phyloP scores from a whole-genome alignment of 352 stramenopile species.

The Phytophthora hybrid region DNA sequence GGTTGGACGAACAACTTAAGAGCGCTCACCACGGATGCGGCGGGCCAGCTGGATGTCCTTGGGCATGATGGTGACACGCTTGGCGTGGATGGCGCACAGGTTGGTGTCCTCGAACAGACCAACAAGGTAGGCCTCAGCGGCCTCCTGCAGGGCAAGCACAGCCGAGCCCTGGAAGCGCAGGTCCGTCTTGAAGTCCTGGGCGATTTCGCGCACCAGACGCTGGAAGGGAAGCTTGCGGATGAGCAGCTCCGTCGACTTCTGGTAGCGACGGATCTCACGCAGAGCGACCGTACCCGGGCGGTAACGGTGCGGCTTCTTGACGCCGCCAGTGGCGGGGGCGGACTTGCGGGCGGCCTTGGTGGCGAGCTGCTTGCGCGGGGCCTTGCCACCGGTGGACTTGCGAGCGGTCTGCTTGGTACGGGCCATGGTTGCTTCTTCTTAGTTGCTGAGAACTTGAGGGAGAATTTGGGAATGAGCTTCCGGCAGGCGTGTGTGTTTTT shows the following conservation, averaged over 20 bases:
- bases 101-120: conserved; percentile 92
- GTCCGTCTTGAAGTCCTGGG: conserved; percentile 89
- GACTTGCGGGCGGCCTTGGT: conserved; percentile 94
- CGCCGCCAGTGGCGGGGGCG: conserved; percentile 88
- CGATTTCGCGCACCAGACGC: conserved; percentile 93
- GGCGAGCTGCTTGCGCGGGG: conserved; percentile 93
- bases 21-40: conserved; percentile 90
- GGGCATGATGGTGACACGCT: conserved; percentile 94
- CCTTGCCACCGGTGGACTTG: conserved; percentile 95
- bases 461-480: conserved; percentile 47
- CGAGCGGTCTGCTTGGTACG: conserved; percentile 97
- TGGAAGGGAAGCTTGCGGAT: conserved; percentile 97
- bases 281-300: conserved; percentile 90
- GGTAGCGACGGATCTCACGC: conserved; percentile 97
- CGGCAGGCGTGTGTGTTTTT: conserved; percentile 1
- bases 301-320: conserved; percentile 94
- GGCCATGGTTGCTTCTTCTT: conserved; percentile 73
- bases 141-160: conserved; percentile 88
- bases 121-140: conserved; percentile 84
- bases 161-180: conserved; percentile 90
- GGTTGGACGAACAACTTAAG: conserved; percentile 59
- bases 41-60: conserved; percentile 95
- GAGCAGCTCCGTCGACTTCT: conserved; percentile 97
- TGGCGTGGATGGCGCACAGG: conserved; percentile 94
- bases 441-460: conserved; percentile 34